phyloP scores from a whole-genome alignment of 2,329 filamentous ascomycete species.

The Colletotrichum simmondsii region DNA sequence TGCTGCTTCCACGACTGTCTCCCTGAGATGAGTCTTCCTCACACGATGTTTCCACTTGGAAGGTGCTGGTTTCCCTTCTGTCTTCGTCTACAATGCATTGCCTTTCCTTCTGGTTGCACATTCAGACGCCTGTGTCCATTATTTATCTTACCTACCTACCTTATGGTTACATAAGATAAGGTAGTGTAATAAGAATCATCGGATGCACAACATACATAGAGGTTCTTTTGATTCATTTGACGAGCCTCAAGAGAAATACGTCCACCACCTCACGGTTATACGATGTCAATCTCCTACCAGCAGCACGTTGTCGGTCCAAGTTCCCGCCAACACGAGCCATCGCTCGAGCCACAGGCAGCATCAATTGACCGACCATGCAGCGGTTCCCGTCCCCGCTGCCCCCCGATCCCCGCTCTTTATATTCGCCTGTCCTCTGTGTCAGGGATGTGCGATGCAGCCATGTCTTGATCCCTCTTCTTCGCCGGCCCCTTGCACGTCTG shows the following conservation, averaged over 20 bases:
- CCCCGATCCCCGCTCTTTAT: slow-evolving; percentile 18
- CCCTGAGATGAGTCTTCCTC: background rate
- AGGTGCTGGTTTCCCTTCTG: background rate
- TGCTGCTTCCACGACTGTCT: background rate
- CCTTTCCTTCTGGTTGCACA: background rate
- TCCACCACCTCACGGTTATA: background rate
- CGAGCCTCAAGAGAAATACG: background rate
- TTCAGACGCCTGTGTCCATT: background rate
- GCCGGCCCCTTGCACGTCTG: slow-evolving; percentile 6
- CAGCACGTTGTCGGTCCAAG: background rate
- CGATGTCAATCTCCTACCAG: background rate
- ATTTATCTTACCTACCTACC: too few species aligned
- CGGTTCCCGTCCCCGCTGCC: slow-evolving; percentile 16
- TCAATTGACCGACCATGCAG: slow-evolving; percentile 18
- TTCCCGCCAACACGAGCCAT: slow-evolving; percentile 8
- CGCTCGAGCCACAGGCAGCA: slow-evolving; percentile 9
- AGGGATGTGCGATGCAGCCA: slow-evolving; percentile 25
- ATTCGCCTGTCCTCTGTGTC: background rate
- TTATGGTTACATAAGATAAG: too few species aligned
- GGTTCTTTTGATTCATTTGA: background rate
- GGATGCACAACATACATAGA: too few species aligned
- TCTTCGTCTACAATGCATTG: too few species aligned
- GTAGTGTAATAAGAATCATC: background rate
- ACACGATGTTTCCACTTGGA: background rate
- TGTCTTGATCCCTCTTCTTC: background rate